Evolutionary conservation across 2,329 filamentous ascomycete genomes (phyloP).

Genomic region (Claviceps maximensis): DNA sequence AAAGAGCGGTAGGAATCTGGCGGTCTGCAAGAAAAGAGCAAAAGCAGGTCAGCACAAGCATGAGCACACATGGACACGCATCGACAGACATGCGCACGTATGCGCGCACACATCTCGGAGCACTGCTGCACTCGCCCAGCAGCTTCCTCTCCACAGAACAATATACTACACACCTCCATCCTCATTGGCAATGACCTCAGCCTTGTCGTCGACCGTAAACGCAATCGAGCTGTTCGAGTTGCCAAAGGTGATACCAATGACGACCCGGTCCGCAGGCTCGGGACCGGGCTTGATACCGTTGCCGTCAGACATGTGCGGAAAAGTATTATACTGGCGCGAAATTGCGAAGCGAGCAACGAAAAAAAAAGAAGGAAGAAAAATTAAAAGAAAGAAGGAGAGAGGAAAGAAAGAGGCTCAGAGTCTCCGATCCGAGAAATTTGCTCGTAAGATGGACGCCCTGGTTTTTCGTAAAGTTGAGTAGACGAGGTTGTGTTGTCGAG

Average conservation of each 20-base stretch:
- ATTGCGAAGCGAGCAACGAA: too few relatives aligned
- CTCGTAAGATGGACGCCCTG: neutral
- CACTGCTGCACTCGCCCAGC: neutral
- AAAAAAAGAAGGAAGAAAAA: neutral
- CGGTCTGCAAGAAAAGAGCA: slow-evolving; percentile 48
- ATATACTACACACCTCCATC: slow-evolving; percentile 62
- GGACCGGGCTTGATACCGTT: slow-evolving; percentile 28
- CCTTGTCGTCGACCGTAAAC: slow-evolving; percentile 83
- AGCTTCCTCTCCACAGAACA: neutral
- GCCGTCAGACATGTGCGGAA: slow-evolving; percentile 35
- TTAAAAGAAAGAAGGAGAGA: neutral
- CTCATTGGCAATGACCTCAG: slow-evolving; percentile 97
- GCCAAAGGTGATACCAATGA: slow-evolving; percentile 94
- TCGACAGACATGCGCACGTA: too few relatives aligned
- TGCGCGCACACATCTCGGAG: neutral
- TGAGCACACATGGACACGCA: neutral
- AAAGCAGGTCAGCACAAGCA: neutral
- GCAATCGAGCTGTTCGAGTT: slow-evolving; percentile 98
- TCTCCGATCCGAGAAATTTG: neutral
- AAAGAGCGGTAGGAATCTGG: slow-evolving; percentile 88
- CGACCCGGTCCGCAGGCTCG: slow-evolving; percentile 47
- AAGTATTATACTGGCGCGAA: neutral
- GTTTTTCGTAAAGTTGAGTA: neutral
- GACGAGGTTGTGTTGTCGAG: neutral
- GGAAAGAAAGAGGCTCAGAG: neutral